phyloP scores from a whole-genome alignment of 2,329 filamentous ascomycete species.

The Epichloe sibirici region DNA sequence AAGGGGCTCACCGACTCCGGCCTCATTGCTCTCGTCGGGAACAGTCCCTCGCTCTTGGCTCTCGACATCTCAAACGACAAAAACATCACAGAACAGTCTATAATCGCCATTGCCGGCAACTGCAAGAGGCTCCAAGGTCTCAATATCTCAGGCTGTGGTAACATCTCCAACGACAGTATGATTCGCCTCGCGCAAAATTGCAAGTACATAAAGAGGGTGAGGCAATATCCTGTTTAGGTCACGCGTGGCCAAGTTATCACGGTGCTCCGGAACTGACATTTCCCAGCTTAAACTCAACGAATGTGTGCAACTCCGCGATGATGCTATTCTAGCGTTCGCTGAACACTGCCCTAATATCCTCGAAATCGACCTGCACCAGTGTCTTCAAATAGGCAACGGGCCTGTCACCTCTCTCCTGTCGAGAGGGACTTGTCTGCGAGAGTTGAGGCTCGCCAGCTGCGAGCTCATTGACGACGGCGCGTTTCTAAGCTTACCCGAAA shows the following conservation, averaged over 20 bases:
- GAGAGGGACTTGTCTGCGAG: slow-evolving; percentile 72
- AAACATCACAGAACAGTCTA: slow-evolving; percentile 74
- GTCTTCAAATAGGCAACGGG: slow-evolving; percentile 66
- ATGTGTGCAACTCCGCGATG: slow-evolving; percentile 72
- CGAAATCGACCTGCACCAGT: slow-evolving; percentile 90
- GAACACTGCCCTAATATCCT: slow-evolving; percentile 82
- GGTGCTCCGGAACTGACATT: neutral
- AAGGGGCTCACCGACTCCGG: slow-evolving; percentile 72
- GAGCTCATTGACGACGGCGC: slow-evolving; percentile 75
- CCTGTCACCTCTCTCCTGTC: slow-evolving; percentile 72
- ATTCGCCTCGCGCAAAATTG: slow-evolving; percentile 70
- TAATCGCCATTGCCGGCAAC: slow-evolving; percentile 65
- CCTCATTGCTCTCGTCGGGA: slow-evolving; percentile 64
- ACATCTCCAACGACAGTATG: slow-evolving; percentile 78
- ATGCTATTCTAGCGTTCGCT: slow-evolving; percentile 74
- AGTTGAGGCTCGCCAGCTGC: slow-evolving; percentile 79
- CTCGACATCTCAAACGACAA: slow-evolving; percentile 78
- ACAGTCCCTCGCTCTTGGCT: slow-evolving; percentile 71
- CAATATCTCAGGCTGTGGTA: slow-evolving; percentile 79
- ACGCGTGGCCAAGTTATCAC: neutral
- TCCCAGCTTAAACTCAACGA: slow-evolving; percentile 82
- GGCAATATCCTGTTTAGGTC: slow-evolving; percentile 15
- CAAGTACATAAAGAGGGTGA: slow-evolving; percentile 72
- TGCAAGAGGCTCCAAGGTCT: slow-evolving; percentile 81
- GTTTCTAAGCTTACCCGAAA: slow-evolving; percentile 64